Evolutionary conservation across 2,329 filamentous ascomycete genomes (phyloP).

Genomic region (Stagonosporopsis rhizophila): DNA sequence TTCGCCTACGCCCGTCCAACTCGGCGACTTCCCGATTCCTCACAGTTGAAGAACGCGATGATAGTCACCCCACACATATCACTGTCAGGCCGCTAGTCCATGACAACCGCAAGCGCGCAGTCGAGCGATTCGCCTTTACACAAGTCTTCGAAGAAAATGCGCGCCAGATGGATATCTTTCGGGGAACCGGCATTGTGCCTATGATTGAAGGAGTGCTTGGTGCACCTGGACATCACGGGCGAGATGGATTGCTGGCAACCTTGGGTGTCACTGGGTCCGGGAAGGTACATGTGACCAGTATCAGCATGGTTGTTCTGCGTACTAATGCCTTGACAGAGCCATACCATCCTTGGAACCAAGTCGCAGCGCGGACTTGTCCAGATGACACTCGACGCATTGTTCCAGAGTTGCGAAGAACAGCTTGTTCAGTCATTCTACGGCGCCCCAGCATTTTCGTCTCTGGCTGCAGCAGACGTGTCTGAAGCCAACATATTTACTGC

Average conservation of each 20-base stretch:
- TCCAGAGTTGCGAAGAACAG: conserved; percentile 76
- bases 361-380: conserved; percentile 89
- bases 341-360: conserved; percentile 91
- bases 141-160: conserved; percentile 89
- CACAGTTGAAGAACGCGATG: conserved; percentile 67
- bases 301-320: conserved; percentile 6
- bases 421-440: conserved; percentile 67
- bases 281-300: conserved; percentile 67
- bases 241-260: conserved; percentile 89
- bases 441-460: conserved; percentile 72
- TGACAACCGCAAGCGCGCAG: conserved; percentile 81
- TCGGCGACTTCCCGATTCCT: conserved; percentile 67
- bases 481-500: conserved; percentile 81
- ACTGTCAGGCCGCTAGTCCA: conserved; percentile 71
- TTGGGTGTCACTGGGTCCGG: conserved; percentile 94
- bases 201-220: conserved; percentile 84
- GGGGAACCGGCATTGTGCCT: conserved; percentile 75
- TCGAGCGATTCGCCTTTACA: conserved; percentile 95
- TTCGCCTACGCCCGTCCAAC: conserved; percentile 70
- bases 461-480: conserved; percentile 78
- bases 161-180: conserved; percentile 84
- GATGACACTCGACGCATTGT: conserved; percentile 87
- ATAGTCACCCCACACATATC: conserved; percentile 56
- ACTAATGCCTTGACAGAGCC: conserved; percentile 67
- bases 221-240: conserved; percentile 74